Conservation (phyloP, 1,284 basidiomycete species). For the Ceratobasidium sp. region DNA sequence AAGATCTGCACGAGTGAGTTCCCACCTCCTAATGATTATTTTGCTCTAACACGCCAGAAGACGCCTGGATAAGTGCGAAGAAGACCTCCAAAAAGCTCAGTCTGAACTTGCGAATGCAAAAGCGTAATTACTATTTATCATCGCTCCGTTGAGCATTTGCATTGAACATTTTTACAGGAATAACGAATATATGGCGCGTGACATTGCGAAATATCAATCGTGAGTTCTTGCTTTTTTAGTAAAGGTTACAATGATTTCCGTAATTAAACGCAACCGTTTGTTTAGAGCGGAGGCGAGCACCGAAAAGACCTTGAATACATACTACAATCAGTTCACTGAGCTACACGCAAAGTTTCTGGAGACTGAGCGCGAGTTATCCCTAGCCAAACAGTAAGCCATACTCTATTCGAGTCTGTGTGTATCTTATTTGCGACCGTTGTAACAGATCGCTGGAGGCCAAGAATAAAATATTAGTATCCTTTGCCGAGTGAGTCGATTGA, state of each 20-base stretch:
- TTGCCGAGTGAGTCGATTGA: conserved; percentile 1
- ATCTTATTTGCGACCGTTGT: neutral
- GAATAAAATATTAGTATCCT: neutral
- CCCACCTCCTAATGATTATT: neutral
- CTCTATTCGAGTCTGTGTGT: neutral
- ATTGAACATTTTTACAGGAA: conserved; percentile 5
- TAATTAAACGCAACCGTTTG: too few relatives aligned
- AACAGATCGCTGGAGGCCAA: conserved; percentile 22
- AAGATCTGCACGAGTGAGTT: conserved; percentile 31
- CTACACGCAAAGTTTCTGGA: neutral
- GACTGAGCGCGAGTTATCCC: neutral
- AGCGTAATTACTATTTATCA: conserved; percentile 1
- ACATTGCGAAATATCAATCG: conserved; percentile 1
- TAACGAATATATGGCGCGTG: conserved; percentile 17
- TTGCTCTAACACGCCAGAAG: neutral
- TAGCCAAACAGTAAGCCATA: conserved; percentile 8
- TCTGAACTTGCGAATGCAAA: conserved; percentile 11
- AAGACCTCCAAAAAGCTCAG: conserved; percentile 25
- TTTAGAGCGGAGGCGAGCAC: too few relatives aligned
- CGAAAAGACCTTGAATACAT: too few relatives aligned
- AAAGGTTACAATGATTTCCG: too few relatives aligned
- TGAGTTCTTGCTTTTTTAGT: neutral
- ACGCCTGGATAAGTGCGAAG: conserved; percentile 40
- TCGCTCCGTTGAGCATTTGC: neutral
- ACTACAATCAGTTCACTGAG: too few relatives aligned